Evolutionary conservation across 345 rosid genomes (phyloP).

Genomic region (Acer campestre): DNA sequence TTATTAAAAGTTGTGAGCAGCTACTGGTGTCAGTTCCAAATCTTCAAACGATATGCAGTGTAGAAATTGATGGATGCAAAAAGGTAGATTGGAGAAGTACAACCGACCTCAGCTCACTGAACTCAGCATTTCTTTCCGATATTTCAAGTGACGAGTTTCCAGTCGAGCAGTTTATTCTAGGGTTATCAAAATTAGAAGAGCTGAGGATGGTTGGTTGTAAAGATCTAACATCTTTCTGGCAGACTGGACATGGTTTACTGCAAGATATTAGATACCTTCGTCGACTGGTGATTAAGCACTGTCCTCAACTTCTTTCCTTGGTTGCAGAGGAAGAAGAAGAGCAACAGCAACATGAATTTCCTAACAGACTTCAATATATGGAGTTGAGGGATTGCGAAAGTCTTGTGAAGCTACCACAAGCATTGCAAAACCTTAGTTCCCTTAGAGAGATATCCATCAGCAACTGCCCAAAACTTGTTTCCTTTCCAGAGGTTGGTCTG

Average conservation of each 20-base stretch:
- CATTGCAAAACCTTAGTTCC: slow-evolving; percentile 10
- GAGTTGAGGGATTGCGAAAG: background rate
- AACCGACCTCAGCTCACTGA: background rate
- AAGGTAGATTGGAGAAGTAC: background rate
- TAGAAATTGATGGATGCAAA: slow-evolving; percentile 21
- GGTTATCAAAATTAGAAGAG: background rate
- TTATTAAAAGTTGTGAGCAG: slow-evolving; percentile 3
- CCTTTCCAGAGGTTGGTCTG: slow-evolving; percentile 8
- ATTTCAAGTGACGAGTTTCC: background rate
- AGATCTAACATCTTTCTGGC: background rate
- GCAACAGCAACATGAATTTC: background rate
- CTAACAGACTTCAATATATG: slow-evolving; percentile 8
- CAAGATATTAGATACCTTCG: background rate
- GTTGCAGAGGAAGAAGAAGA: slow-evolving; percentile 11
- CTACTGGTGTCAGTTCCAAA: slow-evolving; percentile 14
- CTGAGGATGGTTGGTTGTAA: slow-evolving; percentile 3
- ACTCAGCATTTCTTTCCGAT: background rate
- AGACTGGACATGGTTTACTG: background rate
- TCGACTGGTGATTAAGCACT: background rate
- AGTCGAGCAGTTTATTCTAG: background rate
- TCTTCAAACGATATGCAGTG: background rate
- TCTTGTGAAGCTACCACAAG: slow-evolving; percentile 15
- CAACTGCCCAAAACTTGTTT: slow-evolving; percentile 7
- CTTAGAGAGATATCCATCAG: slow-evolving; percentile 1
- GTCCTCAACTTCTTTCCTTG: slow-evolving; percentile 3